Conservation (phyloP, 306 rosid genomes). For the Vicia villosa region DNA sequence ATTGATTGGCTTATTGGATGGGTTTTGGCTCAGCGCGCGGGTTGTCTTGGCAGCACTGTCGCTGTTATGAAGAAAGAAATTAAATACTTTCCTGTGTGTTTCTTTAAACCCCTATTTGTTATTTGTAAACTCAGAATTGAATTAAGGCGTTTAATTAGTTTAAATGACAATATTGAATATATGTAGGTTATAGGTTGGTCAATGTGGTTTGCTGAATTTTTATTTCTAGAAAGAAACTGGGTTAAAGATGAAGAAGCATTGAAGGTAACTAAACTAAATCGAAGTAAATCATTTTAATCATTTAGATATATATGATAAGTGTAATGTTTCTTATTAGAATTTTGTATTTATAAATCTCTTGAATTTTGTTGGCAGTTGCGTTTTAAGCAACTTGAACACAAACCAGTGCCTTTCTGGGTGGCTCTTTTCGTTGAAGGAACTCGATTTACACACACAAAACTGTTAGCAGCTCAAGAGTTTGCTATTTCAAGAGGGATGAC, state of each 20-base stretch:
- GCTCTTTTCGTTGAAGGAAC: constrained; percentile 96
- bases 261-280: constrained; percentile 60
- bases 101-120: background rate
- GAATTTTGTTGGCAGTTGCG: constrained; percentile 61
- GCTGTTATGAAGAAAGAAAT: constrained; percentile 82
- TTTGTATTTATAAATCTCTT: constrained; percentile 12
- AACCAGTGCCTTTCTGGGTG: constrained; percentile 80
- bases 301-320: background rate
- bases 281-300: constrained; percentile 4
- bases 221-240: constrained; percentile 87
- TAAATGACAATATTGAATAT: background rate
- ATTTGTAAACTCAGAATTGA: background rate
- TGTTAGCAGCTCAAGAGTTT: constrained; percentile 71
- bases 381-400: constrained; percentile 55
- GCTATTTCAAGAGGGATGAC: constrained; percentile 86
- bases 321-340: background rate
- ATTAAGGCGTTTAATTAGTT: background rate
- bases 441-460: constrained; percentile 75
- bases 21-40: constrained; percentile 85
- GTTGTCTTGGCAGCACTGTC: constrained; percentile 84
- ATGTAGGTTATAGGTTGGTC: constrained; percentile 94
- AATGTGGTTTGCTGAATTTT: constrained; percentile 88
- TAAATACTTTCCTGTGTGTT: constrained; percentile 75
- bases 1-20: constrained; percentile 98
- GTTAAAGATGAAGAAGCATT: constrained; percentile 62